phyloP scores from a whole-genome alignment of 139 green algal species.

The Bryopsis sp. region DNA sequence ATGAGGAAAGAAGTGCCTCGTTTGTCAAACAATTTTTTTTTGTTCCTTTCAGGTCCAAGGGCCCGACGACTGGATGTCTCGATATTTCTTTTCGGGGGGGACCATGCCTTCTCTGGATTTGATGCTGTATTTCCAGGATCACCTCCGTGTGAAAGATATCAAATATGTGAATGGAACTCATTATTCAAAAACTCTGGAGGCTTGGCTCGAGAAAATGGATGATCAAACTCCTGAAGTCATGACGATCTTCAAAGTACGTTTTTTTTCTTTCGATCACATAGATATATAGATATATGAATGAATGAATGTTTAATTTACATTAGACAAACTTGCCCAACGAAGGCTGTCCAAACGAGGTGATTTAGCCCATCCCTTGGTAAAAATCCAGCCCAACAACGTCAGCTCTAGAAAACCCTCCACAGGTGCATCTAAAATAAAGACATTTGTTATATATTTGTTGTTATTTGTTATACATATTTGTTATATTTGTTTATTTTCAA shows the following conservation, averaged over 20 bases:
- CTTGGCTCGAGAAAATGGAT: conserved; percentile 78
- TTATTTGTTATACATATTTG: too few relatives aligned
- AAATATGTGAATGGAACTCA: conserved; percentile 84
- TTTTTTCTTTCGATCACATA: too few relatives aligned
- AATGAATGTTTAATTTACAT: too few relatives aligned
- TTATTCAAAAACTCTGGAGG: conserved; percentile 78
- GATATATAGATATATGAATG: too few relatives aligned
- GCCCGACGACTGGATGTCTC: conserved; percentile 88
- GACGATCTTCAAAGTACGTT: conserved; percentile 23
- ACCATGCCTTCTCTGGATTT: conserved; percentile 88
- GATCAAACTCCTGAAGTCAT: conserved; percentile 21
- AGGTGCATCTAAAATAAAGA: too few relatives aligned
- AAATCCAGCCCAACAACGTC: too few relatives aligned
- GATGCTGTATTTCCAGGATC: conserved; percentile 83
- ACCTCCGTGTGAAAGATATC: conserved; percentile 52
- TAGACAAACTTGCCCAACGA: too few relatives aligned
- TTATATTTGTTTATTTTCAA: too few relatives aligned
- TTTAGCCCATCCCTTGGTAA: conserved; percentile 17
- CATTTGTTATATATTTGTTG: too few relatives aligned
- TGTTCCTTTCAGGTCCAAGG: conserved; percentile 49
- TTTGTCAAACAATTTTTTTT: not conserved
- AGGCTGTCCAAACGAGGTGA: too few relatives aligned
- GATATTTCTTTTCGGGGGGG: conserved; percentile 91
- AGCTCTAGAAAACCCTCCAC: too few relatives aligned
- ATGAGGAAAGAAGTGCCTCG: not conserved